phyloP scores from a whole-genome alignment of 1,284 basidiomycete species.

The Austroboletus novae-zelandiae region DNA sequence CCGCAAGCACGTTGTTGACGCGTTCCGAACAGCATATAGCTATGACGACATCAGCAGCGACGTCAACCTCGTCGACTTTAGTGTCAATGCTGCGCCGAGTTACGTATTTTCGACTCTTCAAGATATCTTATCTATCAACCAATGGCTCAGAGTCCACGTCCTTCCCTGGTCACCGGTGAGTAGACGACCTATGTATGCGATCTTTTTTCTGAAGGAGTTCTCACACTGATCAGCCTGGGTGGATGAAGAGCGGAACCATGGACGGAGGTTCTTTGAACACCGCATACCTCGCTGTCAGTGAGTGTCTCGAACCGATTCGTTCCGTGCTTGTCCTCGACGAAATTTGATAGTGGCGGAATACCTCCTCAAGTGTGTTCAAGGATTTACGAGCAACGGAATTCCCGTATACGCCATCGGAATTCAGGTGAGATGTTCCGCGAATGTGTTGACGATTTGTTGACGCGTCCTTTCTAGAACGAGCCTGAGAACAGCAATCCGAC shows the following conservation, averaged over 20 bases:
- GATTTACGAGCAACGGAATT: conserved; percentile 43
- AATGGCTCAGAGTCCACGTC: conserved; percentile 41
- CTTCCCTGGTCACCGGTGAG: conserved; percentile 52
- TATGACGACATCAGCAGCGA: conserved; percentile 46
- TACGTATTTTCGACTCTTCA: conserved; percentile 44
- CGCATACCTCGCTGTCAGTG: conserved; percentile 38
- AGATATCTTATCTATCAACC: conserved; percentile 47
- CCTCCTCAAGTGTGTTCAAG: conserved; percentile 45
- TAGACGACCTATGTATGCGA: not conserved
- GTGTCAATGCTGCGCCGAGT: conserved; percentile 43
- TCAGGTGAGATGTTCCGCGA: conserved; percentile 35
- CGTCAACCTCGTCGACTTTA: conserved; percentile 41
- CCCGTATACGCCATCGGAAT: conserved; percentile 44
- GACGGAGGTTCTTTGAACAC: conserved; percentile 43
- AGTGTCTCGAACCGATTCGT: not conserved
- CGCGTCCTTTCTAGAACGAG: conserved; percentile 41
- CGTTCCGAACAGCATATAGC: conserved; percentile 40
- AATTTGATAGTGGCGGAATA: conserved; percentile 44
- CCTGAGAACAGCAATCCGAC: conserved; percentile 44
- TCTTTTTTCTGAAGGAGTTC: not conserved
- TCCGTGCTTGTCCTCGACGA: not conserved
- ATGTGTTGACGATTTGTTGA: not conserved
- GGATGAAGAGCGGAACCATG: conserved; percentile 52
- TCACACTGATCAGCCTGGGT: conserved; percentile 41
- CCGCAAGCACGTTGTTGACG: conserved; percentile 2